Conservation (phyloP, 208 protist genomes). For the Leishmania arabica region DNA sequence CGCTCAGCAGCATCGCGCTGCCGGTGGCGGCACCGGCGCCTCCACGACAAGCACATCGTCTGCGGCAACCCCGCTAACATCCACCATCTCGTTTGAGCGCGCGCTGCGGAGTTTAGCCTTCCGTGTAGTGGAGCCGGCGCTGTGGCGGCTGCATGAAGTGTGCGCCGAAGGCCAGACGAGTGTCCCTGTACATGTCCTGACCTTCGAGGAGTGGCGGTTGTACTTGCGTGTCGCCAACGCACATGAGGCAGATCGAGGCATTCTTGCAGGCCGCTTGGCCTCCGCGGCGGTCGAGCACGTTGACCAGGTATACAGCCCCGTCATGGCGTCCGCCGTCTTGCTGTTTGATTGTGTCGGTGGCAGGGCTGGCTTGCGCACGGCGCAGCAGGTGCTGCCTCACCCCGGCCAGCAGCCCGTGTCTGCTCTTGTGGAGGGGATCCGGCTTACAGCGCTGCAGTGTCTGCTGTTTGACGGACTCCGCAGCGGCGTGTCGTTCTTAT, state of each 20-base stretch:
- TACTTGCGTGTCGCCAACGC: not conserved
- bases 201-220: constrained; percentile 18
- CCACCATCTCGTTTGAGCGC: constrained; percentile 16
- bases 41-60: not conserved
- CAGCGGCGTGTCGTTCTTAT: not conserved
- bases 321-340: constrained; percentile 20
- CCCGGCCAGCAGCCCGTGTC: constrained; percentile 45
- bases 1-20: constrained; percentile 2
- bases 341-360: constrained; percentile 32
- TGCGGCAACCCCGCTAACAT: not conserved
- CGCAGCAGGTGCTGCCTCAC: constrained; percentile 50
- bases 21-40: not conserved
- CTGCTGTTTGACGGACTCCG: constrained; percentile 38
- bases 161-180: constrained; percentile 5
- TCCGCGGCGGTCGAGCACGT: constrained; percentile 1
- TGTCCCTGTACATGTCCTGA: constrained; percentile 19
- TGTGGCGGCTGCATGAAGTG: constrained; percentile 57
- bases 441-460: constrained; percentile 56
- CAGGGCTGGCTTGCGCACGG: constrained; percentile 43
- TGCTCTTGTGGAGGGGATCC: constrained; percentile 67
- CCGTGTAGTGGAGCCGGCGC: constrained; percentile 75
- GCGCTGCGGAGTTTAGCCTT: constrained; percentile 70
- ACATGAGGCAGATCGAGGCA: not conserved
- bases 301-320: not conserved
- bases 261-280: not conserved